Evolutionary conservation across 805 yeast genomes (phyloP).

Genomic region (Scheffersomyces stipitis): DNA sequence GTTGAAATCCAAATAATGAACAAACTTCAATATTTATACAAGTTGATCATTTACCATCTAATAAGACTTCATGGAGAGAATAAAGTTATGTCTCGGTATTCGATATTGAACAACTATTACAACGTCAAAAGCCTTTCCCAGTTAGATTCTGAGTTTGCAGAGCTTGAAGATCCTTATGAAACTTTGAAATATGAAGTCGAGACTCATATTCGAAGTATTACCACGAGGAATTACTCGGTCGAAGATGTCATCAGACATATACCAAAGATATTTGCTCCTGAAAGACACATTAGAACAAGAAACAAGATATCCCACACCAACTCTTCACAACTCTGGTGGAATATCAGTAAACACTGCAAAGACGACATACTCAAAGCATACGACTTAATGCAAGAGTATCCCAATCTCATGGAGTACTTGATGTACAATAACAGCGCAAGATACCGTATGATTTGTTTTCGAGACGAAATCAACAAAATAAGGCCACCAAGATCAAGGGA

Average conservation of each 20-base stretch:
- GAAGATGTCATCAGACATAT: conserved; percentile 17
- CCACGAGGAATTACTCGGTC: conserved; percentile 6
- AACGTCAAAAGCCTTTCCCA: conserved; percentile 14
- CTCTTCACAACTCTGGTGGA: conserved; percentile 14
- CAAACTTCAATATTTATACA: conserved; percentile 26
- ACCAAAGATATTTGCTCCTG: conserved; percentile 34
- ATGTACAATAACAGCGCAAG: conserved; percentile 18
- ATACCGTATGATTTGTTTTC: conserved; percentile 18
- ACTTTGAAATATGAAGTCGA: conserved; percentile 13
- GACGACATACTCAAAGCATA: conserved; percentile 21
- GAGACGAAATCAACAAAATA: conserved; percentile 20
- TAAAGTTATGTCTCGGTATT: conserved; percentile 14
- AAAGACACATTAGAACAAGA: conserved; percentile 18
- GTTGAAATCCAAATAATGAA: conserved; percentile 22
- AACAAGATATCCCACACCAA: conserved; percentile 22
- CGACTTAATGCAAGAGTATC: conserved; percentile 31
- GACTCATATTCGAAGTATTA: background rate
- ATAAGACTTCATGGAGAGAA: conserved; percentile 12
- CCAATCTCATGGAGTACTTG: conserved; percentile 32
- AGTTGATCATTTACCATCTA: conserved; percentile 21
- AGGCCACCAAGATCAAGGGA: conserved; percentile 18
- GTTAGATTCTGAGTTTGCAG: conserved; percentile 9
- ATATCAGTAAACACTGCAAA: conserved; percentile 16
- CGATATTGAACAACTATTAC: conserved; percentile 27
- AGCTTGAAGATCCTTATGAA: conserved; percentile 10